These are phyloP conservation scores for Phytophthora fragariae DNA, from an alignment of 352 stramenopile species.

Conservation along the genomic window DNA sequence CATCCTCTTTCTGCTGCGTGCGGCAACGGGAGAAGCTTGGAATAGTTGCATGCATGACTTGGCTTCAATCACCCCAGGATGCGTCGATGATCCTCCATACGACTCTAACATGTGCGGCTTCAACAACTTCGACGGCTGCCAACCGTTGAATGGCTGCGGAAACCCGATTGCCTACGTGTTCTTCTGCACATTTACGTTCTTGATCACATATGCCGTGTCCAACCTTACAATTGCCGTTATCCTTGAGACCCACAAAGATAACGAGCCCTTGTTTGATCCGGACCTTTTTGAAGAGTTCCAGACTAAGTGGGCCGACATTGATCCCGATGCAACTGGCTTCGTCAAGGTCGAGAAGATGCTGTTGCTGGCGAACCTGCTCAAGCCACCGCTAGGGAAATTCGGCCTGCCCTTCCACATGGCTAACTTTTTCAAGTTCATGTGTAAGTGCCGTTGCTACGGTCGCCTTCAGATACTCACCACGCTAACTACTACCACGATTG, in stretches of 20 bases:
- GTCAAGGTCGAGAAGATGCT: conserved; percentile 81
- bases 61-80: conserved; percentile 42
- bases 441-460: conserved; percentile 42
- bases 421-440: conserved; percentile 63
- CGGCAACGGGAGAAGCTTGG: conserved; percentile 94
- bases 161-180: conserved; percentile 70
- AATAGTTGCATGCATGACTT: conserved; percentile 94
- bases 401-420: conserved; percentile 50
- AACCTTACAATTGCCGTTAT: conserved; percentile 96
- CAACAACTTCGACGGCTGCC: conserved; percentile 67
- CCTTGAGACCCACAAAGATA: conserved; percentile 88
- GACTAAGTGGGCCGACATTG: conserved; percentile 89
- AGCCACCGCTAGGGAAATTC: conserved; percentile 77
- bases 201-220: conserved; percentile 94
- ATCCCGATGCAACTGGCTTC: conserved; percentile 86
- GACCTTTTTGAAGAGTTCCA: conserved; percentile 92
- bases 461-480: neutral
- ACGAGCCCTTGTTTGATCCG: conserved; percentile 89
- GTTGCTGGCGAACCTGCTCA: conserved; percentile 78
- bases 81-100: conserved; percentile 66
- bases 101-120: conserved; percentile 79
- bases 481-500: neutral
- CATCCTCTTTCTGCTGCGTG: conserved; percentile 90
- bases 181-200: conserved; percentile 90
- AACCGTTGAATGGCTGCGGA: conserved; percentile 82